Evolutionary conservation across 768 basidiomycete species (phyloP).

Genomic region (Leucosporidium creatinivorum): DNA sequence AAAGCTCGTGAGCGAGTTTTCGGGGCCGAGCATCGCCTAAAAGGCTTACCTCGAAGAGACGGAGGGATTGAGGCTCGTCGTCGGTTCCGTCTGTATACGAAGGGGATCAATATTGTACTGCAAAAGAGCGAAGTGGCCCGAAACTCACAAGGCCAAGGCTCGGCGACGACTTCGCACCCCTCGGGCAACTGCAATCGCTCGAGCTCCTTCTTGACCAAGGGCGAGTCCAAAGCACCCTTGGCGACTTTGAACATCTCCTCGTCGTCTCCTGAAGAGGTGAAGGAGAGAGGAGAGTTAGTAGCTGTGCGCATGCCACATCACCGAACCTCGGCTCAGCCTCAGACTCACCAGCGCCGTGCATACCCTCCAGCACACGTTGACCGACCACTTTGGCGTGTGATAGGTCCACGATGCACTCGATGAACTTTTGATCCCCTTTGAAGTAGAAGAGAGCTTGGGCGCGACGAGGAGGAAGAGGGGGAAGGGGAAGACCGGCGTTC

Average conservation of each 20-base stretch:
- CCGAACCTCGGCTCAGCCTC: too few species aligned
- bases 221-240: neutral
- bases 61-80: neutral
- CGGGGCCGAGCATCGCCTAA: too few species aligned
- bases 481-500: slow-evolving; percentile 7
- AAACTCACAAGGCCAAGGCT: slow-evolving; percentile 19
- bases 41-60: neutral
- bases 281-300: too few species aligned
- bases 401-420: slow-evolving; percentile 8
- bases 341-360: slow-evolving; percentile 3
- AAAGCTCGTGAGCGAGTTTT: neutral
- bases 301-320: too few species aligned
- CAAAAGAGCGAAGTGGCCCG: too few species aligned
- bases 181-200: slow-evolving; percentile 16
- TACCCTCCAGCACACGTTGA: slow-evolving; percentile 6
- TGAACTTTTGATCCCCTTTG: neutral
- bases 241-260: slow-evolving; percentile 8
- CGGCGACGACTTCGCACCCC: slow-evolving; percentile 12
- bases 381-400: neutral
- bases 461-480: neutral
- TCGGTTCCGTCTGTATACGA: neutral
- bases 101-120: too few species aligned
- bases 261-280: slow-evolving; percentile 1
- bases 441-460: slow-evolving; percentile 17
- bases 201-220: slow-evolving; percentile 10